phyloP scores from a whole-genome alignment of 768 basidiomycete genomes.

The Naganishia vishniacii region DNA sequence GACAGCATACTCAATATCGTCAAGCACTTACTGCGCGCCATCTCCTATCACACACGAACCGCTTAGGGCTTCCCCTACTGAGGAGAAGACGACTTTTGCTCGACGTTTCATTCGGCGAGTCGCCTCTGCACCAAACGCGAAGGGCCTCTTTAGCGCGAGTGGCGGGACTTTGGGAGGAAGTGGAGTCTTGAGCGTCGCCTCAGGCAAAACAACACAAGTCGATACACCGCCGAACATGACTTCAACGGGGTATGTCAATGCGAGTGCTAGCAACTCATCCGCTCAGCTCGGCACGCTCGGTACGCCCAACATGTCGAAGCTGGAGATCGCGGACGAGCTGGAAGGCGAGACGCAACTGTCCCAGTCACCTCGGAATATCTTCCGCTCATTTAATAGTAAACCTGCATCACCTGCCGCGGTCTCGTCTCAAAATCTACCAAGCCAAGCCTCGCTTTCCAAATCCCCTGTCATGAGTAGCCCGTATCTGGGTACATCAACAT shows the following conservation, averaged over 20 bases:
- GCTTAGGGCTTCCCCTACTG: slow-evolving; percentile 3
- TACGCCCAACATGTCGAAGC: background rate
- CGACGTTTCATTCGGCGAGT: slow-evolving; percentile 89
- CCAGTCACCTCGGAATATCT: background rate
- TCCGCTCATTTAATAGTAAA: background rate
- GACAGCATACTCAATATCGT: background rate
- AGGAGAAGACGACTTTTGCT: slow-evolving; percentile 50
- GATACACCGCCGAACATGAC: slow-evolving; percentile 13
- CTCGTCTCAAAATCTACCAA: slow-evolving; percentile 1
- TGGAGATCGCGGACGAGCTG: background rate
- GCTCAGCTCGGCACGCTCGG: background rate
- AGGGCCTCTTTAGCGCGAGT: slow-evolving; percentile 64
- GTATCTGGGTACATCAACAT: slow-evolving; percentile 3
- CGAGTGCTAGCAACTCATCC: background rate
- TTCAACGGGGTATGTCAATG: background rate
- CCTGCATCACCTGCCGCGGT: background rate
- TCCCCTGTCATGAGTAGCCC: slow-evolving; percentile 11
- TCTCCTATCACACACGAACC: background rate
- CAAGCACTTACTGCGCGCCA: background rate
- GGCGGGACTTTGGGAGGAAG: slow-evolving; percentile 4
- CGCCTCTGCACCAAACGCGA: slow-evolving; percentile 93
- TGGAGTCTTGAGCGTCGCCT: slow-evolving; percentile 11
- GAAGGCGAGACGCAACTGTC: background rate
- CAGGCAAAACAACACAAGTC: slow-evolving; percentile 6
- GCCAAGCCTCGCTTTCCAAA: background rate